Base-by-base conservation (phyloP, 495 filamentous ascomycete species). In the Hamigera avellanea region DNA sequence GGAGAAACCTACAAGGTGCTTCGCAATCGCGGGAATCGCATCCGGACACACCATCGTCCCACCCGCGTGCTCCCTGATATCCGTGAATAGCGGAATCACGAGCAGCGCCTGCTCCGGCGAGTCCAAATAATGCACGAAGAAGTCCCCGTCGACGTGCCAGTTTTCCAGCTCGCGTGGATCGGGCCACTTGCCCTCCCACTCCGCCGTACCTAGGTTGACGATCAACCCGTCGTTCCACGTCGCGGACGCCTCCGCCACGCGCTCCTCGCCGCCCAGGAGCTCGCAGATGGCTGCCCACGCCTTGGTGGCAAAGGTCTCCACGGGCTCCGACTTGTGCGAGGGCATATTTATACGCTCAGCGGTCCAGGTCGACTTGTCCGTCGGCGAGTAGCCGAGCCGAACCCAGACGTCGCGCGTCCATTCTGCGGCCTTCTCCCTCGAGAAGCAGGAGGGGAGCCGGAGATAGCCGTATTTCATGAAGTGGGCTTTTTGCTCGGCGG, bases 141-240 rank as follows among this genome's bases (percentile, higher is more conserved):
- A 83, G 45, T 84, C 80, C 1, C 81, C 81, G 55, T 85, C 80
- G 15, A 81, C 77, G 52, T 86, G 81, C 80, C 80, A 86, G 6
- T 61, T 63, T 14, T 54, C 42, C n/a, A 83, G 57, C 6, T 73
- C 67, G 21, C 43, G 60, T 42, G 32, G 74, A 60, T 37, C 52
- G 47, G 19, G 66, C 57, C 25, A 67, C 49, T 67, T 66, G 4
- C 68, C 67, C 40, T 74, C 70, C 31, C 52, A 54, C 31, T 76
- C 64, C 0, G 65, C 52, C 6, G 69, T 75, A 15, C 81, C 81
- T 12, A 86, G 64, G 57, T 85, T 86, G 17, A 85, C 77, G 40
- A 85, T 85, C 19, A 83, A 64, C 10, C 67, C 69, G 59, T 86
- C 81, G 25, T 67, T 67, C 81, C 81, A 85, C 3, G 54, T 44